Percentiles rank a stretch among this genome's conserved stretches.
Conservation (phyloP, 2,329 filamentous ascomycete species). For the Arthrobotrys sphaeroides region DNA sequence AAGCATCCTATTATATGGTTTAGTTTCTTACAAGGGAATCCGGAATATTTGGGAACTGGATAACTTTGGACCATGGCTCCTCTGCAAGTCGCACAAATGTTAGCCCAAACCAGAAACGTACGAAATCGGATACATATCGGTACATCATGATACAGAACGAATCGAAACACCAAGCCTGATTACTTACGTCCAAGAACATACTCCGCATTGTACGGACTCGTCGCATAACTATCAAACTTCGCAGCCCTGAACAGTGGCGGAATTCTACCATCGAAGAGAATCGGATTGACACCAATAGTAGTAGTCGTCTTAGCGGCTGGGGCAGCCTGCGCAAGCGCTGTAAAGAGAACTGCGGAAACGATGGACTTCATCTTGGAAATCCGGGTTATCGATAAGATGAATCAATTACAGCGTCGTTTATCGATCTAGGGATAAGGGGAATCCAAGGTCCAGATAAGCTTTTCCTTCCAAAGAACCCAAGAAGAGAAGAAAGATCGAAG, state of each 20-base stretch:
- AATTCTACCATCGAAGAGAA: slow-evolving; percentile 56
- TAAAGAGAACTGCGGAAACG: slow-evolving; percentile 20
- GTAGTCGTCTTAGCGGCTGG: slow-evolving; percentile 16
- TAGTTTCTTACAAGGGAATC: slow-evolving; percentile 49
- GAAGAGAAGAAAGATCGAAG: slow-evolving; percentile 15
- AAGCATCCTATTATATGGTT: not conserved
- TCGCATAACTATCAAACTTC: slow-evolving; percentile 54
- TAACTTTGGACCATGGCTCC: slow-evolving; percentile 54
- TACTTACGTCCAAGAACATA: slow-evolving; percentile 56
- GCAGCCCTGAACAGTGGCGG: slow-evolving; percentile 42
- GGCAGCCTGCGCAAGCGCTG: slow-evolving; percentile 17
- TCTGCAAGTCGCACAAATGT: slow-evolving; percentile 10
- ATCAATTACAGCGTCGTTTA: not conserved
- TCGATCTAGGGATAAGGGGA: not conserved
- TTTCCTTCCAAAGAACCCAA: slow-evolving; percentile 11
- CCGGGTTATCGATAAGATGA: not conserved
- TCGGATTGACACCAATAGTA: slow-evolving; percentile 39
- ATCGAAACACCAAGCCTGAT: not conserved
- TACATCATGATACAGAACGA: not conserved
- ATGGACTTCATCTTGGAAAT: slow-evolving; percentile 29
- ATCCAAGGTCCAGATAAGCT: slow-evolving; percentile 20
- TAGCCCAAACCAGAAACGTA: not conserved
- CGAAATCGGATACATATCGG: not conserved
- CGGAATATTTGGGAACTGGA: slow-evolving; percentile 53
- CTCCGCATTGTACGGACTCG: slow-evolving; percentile 55